These are phyloP conservation scores for Vigna unguiculata DNA, from an alignment of 306 rosid species.

Conservation along the genomic window DNA sequence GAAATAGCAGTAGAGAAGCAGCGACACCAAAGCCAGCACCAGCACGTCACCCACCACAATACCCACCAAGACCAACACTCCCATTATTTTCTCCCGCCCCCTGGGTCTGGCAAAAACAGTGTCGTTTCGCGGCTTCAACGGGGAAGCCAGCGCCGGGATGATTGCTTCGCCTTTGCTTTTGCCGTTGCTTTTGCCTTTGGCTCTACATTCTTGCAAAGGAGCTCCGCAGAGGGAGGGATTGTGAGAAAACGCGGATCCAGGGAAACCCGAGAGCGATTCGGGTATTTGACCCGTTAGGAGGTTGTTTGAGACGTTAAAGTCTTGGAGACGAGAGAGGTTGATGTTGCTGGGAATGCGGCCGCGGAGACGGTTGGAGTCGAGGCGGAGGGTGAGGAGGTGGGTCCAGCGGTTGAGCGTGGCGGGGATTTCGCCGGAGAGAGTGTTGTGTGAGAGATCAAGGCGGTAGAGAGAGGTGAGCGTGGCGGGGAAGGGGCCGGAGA, in stretches of 20 bases:
- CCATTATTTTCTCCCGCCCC: conserved; percentile 52
- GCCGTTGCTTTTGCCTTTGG: conserved; percentile 8
- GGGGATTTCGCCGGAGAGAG: conserved; percentile 70
- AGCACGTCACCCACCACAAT: conserved; percentile 69
- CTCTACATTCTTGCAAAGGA: conserved; percentile 58
- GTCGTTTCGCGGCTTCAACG: conserved; percentile 51
- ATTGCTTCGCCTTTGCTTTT: conserved; percentile 37
- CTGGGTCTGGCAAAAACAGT: conserved; percentile 34
- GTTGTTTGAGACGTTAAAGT: conserved; percentile 74
- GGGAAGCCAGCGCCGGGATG: conserved; percentile 61
- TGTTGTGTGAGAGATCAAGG: conserved; percentile 80
- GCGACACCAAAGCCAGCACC: conserved; percentile 61
- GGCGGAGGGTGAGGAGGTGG: conserved; percentile 74
- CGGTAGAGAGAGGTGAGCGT: conserved; percentile 67
- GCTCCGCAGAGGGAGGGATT: conserved; percentile 73
- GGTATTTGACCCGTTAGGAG: conserved; percentile 69
- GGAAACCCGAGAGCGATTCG: conserved; percentile 58
- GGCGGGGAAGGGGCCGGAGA: conserved; percentile 70
- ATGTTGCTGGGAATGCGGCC: conserved; percentile 59
- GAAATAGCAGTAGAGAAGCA: conserved; percentile 79
- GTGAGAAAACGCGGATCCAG: conserved; percentile 57
- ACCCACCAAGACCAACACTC: conserved; percentile 60
- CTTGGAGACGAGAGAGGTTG: conserved; percentile 59
- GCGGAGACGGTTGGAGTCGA: conserved; percentile 58
- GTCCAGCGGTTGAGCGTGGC: conserved; percentile 54